Conservation (phyloP, 306 rosid species). For the Potentilla sterilis region DNA sequence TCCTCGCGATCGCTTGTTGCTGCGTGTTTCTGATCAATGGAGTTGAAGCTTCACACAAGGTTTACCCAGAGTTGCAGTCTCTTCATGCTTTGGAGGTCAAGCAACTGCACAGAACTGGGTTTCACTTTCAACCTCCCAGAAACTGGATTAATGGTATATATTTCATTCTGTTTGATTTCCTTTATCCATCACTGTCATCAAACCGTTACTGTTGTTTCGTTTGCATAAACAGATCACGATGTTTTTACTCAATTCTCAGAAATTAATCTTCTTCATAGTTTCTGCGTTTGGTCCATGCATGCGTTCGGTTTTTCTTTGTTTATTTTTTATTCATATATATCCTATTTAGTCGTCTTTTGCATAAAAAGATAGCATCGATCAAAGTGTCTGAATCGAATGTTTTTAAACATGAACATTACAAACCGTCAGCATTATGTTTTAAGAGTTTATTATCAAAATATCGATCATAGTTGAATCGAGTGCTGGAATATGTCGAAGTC, state of each 20-base stretch:
- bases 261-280: neutral
- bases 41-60: conserved; percentile 48
- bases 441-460: neutral
- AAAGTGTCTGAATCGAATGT: no score
- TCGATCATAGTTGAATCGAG: neutral
- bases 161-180: neutral
- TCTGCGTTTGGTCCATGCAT: neutral
- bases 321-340: no score
- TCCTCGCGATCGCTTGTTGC: conserved; percentile 17
- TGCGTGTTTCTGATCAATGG: conserved; percentile 31
- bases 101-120: conserved; percentile 54
- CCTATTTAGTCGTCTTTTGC: no score
- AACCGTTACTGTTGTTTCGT: neutral
- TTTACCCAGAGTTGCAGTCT: conserved; percentile 43
- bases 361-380: no score
- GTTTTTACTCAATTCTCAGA: neutral
- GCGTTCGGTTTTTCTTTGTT: neutral
- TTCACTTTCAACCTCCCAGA: conserved; percentile 70
- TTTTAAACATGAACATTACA: no score
- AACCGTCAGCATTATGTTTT: neutral
- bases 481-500: neutral
- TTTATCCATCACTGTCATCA: neutral
- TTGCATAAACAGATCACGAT: neutral
- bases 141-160: conserved; percentile 77
- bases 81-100: conserved; percentile 16